Evolutionary conservation across 2,329 filamentous ascomycete species (phyloP).

Genomic region (Alternaria burnsii): DNA sequence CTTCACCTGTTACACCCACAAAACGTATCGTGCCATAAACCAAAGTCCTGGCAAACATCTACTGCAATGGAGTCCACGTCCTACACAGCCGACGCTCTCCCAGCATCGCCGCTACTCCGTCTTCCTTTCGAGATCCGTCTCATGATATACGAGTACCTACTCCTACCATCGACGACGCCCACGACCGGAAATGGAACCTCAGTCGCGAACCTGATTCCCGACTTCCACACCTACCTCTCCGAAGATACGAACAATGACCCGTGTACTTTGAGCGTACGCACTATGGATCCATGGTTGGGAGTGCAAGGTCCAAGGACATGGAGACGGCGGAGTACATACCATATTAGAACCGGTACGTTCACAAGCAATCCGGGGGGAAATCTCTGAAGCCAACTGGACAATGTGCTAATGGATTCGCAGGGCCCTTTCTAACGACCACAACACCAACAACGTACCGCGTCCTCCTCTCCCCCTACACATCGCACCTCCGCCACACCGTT

Average conservation of each 20-base stretch:
- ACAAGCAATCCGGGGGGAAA: neutral
- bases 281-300: slow-evolving; percentile 52
- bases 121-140: slow-evolving; percentile 58
- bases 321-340: slow-evolving; percentile 51
- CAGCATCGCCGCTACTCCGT: slow-evolving; percentile 51
- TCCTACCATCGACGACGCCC: slow-evolving; percentile 51
- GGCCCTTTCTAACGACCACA: slow-evolving; percentile 55
- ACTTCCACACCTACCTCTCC: slow-evolving; percentile 55
- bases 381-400: neutral
- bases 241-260: slow-evolving; percentile 40
- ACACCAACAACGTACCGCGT: slow-evolving; percentile 66
- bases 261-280: slow-evolving; percentile 54
- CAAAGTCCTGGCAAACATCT: neutral
- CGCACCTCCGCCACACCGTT: slow-evolving; percentile 55
- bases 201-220: slow-evolving; percentile 47
- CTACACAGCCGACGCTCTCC: slow-evolving; percentile 4
- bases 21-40: neutral
- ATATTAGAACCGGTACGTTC: slow-evolving; percentile 45
- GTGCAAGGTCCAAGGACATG: slow-evolving; percentile 35
- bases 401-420: slow-evolving; percentile 32
- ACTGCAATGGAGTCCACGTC: slow-evolving; percentile 14
- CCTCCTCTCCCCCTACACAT: slow-evolving; percentile 55
- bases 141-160: slow-evolving; percentile 56
- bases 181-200: slow-evolving; percentile 39
- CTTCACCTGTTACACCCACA: too few relatives aligned